Base-by-base conservation (phyloP, 306 rosid genomes). In the Spatholobus suberectus region DNA sequence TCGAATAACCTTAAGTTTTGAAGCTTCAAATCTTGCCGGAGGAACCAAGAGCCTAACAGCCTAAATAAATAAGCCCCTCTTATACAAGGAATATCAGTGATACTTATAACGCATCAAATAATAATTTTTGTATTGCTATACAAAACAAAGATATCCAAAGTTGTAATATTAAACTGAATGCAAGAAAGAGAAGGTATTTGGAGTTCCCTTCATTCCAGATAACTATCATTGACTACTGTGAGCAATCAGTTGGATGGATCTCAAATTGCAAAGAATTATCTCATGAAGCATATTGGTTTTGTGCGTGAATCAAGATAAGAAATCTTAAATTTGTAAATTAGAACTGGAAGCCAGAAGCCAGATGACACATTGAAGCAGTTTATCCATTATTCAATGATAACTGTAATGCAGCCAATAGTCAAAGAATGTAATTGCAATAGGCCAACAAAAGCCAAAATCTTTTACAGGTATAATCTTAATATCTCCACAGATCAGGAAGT, bases 21-120 rank as follows among this genome's bases (percentile, higher is more conserved):
- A 92, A 66, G 97, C 91, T 79, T 93, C 92, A 68, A 95, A 95
- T 74, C 90, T 93, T 76, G 96, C 91, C 12, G 97, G 92, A 87
- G 92, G 88, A 85, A 88, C 97, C 92, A 95, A 84, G 65, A 93
- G 89, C 80, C 95, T 81, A 61, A 85, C 95, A 82, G 95, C 94
- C 97, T 93, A 63, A 63, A 63, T 34, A 70, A 75, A 58, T 0
- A 38, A 44, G 59, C 29, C 37, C 20, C 40, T 57, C n/a, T 49
- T 57, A 40, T 61, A 80, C 40, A 52, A 58, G 72, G 75, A 80
- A 66, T 43, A 59, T 9, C 46, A 65, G 27, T 71, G 61, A 34
- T 51, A 75, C 47, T 17, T 59, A 54, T 40, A 18, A 35, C 55
- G 71, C 63, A 72, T 79, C 18, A 63, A 32, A 72, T 57, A 47